Evolutionary conservation across 2,329 filamentous ascomycete species (phyloP).

Genomic region (Fusarium nisikadoi): DNA sequence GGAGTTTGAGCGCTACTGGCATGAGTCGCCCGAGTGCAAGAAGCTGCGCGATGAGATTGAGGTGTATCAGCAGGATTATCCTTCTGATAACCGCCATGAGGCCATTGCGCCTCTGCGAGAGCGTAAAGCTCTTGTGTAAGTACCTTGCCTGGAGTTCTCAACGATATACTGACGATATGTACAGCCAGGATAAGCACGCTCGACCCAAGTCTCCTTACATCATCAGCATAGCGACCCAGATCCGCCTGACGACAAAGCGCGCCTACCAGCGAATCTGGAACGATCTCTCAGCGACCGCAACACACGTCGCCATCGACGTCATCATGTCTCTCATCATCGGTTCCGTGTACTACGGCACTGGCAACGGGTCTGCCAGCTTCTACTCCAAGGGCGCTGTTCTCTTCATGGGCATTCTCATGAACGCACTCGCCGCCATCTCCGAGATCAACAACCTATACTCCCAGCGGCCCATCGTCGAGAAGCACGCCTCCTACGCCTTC

Average conservation of each 20-base stretch:
- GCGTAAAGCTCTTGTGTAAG: conserved; percentile 54
- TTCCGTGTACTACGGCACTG: conserved; percentile 66
- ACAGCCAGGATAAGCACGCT: conserved; percentile 62
- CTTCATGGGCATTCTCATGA: conserved; percentile 70
- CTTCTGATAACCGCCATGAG: conserved; percentile 53
- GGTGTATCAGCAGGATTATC: conserved; percentile 59
- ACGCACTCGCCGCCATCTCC: conserved; percentile 66
- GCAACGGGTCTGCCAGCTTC: conserved; percentile 62
- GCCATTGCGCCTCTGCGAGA: conserved; percentile 56
- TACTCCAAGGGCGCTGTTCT: conserved; percentile 65
- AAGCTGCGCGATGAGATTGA: conserved; percentile 60
- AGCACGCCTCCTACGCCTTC: conserved; percentile 60
- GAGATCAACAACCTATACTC: conserved; percentile 61
- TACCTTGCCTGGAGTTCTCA: rapidly evolving
- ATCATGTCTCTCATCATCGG: conserved; percentile 70
- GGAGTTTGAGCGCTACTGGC: conserved; percentile 69
- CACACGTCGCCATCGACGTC: conserved; percentile 59
- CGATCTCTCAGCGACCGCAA: conserved; percentile 60
- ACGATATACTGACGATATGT: rapidly evolving
- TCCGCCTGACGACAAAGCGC: conserved; percentile 61
- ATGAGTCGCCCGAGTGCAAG: conserved; percentile 56
- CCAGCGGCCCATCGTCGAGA: conserved; percentile 61
- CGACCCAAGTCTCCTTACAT: conserved; percentile 67
- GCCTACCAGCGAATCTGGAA: conserved; percentile 64
- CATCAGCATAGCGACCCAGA: conserved; percentile 65